Base-by-base conservation (phyloP, 2,329 filamentous ascomycete species). In the Claviceps sp. region DNA sequence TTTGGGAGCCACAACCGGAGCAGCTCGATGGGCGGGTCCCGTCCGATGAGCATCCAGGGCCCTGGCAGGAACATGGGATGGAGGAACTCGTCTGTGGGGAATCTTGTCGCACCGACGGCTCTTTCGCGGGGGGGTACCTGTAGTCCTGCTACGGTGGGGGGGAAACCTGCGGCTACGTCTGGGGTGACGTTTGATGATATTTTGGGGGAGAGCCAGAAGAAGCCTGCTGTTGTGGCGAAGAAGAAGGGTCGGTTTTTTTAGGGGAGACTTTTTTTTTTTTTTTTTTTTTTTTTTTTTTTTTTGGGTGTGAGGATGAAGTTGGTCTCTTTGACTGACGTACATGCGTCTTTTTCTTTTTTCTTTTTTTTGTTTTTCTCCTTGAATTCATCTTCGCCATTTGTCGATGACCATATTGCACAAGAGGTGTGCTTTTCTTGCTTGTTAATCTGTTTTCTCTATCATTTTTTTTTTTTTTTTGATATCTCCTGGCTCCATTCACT, bases 181-280 rank as follows among this genome's bases (percentile, higher is more conserved):
- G 66, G 69, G 3, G 64, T 67, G 29, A 76, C 73, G 0, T 76
- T 76, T 59, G 73, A 76, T 55, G 73, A 76, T 47, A 76, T 76
- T 38, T 61, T 76, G 23, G 66, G 67, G 8, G 62, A 61, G 11
- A 4, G 3, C 11, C 56, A 66, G 43, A 64, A 65, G 55, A 66
- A 65, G 54, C 51, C 60, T 26, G 50, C 59, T 26, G 49, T 51
- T 37, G 52, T 59, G 38, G 17, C 47, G 14, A 69, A 70, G 65
- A 71, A 69, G 60, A 71, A 69, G 63, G 63, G 64, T 47, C 62
- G 68, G 47, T 71, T 70, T 56, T 71, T 70, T 34, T 34, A 34
- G 9, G 9, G 4, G 29, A 34, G 9, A 8, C 45, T 47, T 29
- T 20, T 13, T 42, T 42, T 46, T 22, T 45, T 37, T 47, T 37